Evolutionary conservation across 1,139 yeast species (phyloP), one percentile per base, ranked within the genome.

Genomic region (Wickerhamomyces sp.): DNA sequence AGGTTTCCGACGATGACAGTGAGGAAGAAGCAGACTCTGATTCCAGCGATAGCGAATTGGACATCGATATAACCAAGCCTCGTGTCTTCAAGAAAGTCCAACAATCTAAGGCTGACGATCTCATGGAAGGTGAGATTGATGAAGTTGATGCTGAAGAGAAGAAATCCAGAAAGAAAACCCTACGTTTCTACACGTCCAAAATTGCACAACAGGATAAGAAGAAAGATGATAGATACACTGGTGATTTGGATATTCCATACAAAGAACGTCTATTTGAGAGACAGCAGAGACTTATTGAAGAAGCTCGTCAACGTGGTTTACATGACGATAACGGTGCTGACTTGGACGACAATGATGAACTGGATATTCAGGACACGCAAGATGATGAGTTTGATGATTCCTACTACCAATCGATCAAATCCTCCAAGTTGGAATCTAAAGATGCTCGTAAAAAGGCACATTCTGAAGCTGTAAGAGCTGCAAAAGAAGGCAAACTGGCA

Each of bases 161-260:
- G 58, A 74, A 72, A 38, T 76, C 79, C 28, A 80, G 95, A 53
- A 86, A 84, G 66, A 80, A 78, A 59, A 75, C 95, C 1, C 75
- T 91, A 51, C 79, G 97, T 49, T 93, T 91, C 78, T 91, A 91
- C 70, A 91, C 98, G 2, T 85, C 97, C 41, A 91, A 89, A 63
- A 89, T 91, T 59, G 96, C 88, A 58, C 89, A 85, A 61, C 84
- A 85, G 33, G 77, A 73, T 27, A 71, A 74, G 45, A 77, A 75
- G 55, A 72, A 70, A 42, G 62, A 58, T 26, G 82, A 77, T 42
- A 70, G 65, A 46, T 75, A 62, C 46, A 72, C 83, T 29, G 98
- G 97, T 47, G 98, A 91, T 57, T 72, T 74, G 44, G 98, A 91
- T 60, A 64, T 91, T 39, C 97, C 97, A n/a, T 89, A 91, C 59